phyloP scores from a whole-genome alignment of 148 eudicot species.

The Fagopyrum esculentum region DNA sequence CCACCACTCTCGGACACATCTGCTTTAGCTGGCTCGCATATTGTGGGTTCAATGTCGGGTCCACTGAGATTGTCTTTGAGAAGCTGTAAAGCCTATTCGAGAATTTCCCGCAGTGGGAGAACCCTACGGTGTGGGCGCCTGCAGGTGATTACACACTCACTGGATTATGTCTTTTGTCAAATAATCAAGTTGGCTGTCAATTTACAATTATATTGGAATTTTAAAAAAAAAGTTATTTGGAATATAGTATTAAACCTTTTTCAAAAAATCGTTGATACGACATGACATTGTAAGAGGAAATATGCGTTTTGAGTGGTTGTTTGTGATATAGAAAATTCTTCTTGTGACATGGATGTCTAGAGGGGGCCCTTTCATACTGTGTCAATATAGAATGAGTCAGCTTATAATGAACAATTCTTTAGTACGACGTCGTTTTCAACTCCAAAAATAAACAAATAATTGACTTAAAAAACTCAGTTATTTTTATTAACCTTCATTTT shows the following conservation, averaged over 20 bases:
- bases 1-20: slow-evolving; percentile 50
- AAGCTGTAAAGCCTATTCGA: slow-evolving; percentile 53
- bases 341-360: not conserved
- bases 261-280: not conserved
- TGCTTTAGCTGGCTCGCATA: slow-evolving; percentile 50
- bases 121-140: slow-evolving; percentile 79
- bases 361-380: not conserved
- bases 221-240: no score
- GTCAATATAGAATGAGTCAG: not conserved
- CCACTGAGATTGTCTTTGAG: slow-evolving; percentile 31
- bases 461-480: not conserved
- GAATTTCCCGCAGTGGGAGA: slow-evolving; percentile 62
- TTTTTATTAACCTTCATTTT: not conserved
- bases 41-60: slow-evolving; percentile 45
- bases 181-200: no score
- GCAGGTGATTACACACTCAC: not conserved
- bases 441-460: not conserved
- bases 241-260: no score
- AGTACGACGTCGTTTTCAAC: slow-evolving; percentile 4
- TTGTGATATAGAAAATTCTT: not conserved
- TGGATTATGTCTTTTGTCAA: not conserved
- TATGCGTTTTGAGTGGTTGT: not conserved
- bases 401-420: not conserved
- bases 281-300: not conserved
- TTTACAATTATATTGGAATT: no score